phyloP scores from a whole-genome alignment of 2,329 filamentous ascomycete species.

The Ascochyta pisi region DNA sequence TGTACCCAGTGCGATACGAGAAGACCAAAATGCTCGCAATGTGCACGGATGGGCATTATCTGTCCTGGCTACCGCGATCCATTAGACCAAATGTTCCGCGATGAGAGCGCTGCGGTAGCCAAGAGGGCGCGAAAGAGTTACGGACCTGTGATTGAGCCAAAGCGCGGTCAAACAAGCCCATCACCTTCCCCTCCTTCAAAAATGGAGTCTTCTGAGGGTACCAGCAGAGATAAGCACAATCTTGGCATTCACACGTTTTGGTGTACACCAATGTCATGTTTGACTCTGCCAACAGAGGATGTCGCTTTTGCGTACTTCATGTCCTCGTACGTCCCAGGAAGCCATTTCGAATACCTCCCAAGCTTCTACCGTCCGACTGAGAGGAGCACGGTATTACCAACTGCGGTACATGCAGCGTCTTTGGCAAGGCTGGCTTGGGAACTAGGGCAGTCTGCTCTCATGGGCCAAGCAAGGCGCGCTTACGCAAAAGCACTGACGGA shows the following conservation, averaged over 20 bases:
- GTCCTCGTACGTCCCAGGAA: conserved; percentile 24
- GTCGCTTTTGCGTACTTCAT: conserved; percentile 23
- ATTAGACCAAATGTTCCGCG: conserved; percentile 22
- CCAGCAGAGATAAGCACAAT: too few relatives aligned
- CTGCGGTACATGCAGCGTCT: conserved; percentile 19
- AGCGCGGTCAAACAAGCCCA: too few relatives aligned
- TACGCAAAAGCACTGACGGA: conserved; percentile 16
- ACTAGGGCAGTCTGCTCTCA: conserved; percentile 4
- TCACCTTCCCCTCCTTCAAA: neutral
- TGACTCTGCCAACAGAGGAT: conserved; percentile 6
- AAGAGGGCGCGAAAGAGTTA: conserved; percentile 21
- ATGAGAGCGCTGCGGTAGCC: conserved; percentile 20
- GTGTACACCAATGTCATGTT: neutral
- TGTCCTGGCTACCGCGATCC: conserved; percentile 27
- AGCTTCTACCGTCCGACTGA: conserved; percentile 1
- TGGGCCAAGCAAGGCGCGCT: conserved; percentile 13
- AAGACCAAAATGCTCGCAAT: conserved; percentile 21
- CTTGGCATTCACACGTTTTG: neutral
- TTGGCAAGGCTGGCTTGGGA: conserved; percentile 21
- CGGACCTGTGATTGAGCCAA: neutral
- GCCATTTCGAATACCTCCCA: conserved; percentile 28
- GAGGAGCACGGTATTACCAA: neutral
- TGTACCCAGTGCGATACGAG: conserved; percentile 19
- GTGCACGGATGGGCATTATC: conserved; percentile 16
- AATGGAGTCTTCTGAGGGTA: neutral